Evolutionary conservation across 768 basidiomycete species (phyloP), one percentile per base, ranked within the genome.

Genomic region (Auricularia heimuer): DNA sequence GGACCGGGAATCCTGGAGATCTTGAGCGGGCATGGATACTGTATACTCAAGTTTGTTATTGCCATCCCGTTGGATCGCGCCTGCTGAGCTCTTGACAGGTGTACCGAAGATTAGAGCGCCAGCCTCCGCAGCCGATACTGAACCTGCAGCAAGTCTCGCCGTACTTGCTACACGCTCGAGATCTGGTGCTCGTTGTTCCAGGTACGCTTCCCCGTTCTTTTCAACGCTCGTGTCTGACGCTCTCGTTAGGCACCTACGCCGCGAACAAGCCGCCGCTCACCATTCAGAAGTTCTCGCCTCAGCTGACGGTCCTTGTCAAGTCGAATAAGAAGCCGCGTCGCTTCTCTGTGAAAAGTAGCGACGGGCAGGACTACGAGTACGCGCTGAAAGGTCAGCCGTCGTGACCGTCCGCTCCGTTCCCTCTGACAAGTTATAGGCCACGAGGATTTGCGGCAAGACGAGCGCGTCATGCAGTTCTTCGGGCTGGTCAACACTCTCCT

Each of bases 381-480:
- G 68, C 75, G 34, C 74, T 82, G 61, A 82, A 82, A 71, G 81
- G 77, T 77, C 21, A n/a, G 61, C 54, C 21, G 24, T 10, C 8
- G 29, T 7, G 14, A 11, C 12, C 42, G n/a, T 34, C 37, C 33
- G 16, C 14, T 24, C 12, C 37, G 21, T 44, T 4, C 16, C 16
- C 61, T 14, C 39, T 39, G 21, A 45, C 29, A 8, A 11, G 2
- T 3, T 1, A 4, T 65, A 77, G 77, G 80, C 21, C 80, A 81
- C 71, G 81, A 82, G 70, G 81, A 82, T 72, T 73, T 82, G 8
- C 80, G 81, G 12, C 80, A 81, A 67, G 81, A 82, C 69, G 81
- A 82, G 67, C 73, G 81, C 34, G 81, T 82, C 66, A 81, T 81
- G 80, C 81, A 82, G 69, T 76, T 82, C 47, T 80, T 82, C 68